phyloP scores from a whole-genome alignment of 225 moss, liverwort and hornwort genomes.

The Neckera pumila region DNA sequence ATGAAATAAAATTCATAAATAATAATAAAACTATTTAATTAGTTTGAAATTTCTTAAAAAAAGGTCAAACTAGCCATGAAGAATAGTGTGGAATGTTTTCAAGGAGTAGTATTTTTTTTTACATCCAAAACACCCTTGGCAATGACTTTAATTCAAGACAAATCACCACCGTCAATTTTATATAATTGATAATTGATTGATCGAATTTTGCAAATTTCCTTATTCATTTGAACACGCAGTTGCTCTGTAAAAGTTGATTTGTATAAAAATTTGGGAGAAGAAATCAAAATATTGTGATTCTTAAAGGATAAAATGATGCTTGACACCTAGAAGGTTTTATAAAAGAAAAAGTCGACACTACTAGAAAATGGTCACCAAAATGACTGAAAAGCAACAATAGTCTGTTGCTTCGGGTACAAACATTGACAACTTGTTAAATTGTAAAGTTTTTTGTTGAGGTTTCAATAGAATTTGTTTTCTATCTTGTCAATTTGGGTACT shows the following conservation, averaged over 20 bases:
- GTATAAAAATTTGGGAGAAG: not conserved
- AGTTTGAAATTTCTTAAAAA: not conserved
- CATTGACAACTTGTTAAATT: no score
- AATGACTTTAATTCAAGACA: not conserved
- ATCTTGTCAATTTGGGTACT: no score
- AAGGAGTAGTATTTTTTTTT: not conserved
- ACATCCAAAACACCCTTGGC: not conserved
- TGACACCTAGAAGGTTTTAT: not conserved
- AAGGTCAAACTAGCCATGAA: not conserved
- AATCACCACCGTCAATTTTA: not conserved
- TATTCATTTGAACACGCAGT: not conserved
- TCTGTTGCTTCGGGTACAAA: no score
- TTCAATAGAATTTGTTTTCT: no score
- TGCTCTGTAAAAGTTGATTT: not conserved
- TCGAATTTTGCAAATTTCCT: not conserved
- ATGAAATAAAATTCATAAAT: not conserved
- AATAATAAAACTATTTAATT: not conserved
- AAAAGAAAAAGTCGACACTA: no score
- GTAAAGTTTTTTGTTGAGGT: no score
- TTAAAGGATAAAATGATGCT: not conserved
- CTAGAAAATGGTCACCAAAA: no score
- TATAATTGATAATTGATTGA: not conserved
- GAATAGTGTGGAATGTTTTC: not conserved
- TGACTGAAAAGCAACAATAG: no score
- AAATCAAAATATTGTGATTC: not conserved